Evolutionary conservation across 148 eudicot species (phyloP), one percentile per base, ranked within the genome.

Genomic region (Rhododendron mucronatum): DNA sequence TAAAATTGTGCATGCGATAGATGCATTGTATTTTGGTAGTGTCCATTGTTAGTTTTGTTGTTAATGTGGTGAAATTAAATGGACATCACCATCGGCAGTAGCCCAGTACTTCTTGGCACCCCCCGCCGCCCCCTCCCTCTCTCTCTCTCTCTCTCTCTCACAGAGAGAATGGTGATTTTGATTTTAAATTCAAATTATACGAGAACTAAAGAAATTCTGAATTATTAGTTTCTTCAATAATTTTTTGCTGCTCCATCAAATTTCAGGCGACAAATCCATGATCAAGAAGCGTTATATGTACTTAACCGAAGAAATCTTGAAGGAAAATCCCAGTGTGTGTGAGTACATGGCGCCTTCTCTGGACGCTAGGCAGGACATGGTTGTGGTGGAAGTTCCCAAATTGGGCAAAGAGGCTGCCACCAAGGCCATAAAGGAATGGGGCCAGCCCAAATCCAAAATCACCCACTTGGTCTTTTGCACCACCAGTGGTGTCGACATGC

Each of bases 331-430:
- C 0, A 85, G 30, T 47, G 81, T 90, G 23, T 88, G 90, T 30
- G 91, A 71, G 7, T 90, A 90, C 85, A 90, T 88, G 91, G 91
- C 88, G 26, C 88, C 91, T 7, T 90, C 91, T 3, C 87, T 90
- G 12, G 91, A 90, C 41, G 90, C 86, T 11, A 87, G 90, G 44
- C 91, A 90, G 57, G 91, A 88, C 84, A 90, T 90, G 71, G 91
- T 86, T 41, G 92, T 90, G 47, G 90, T 88, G 20, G 92, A 90
- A 73, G 87, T 90, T 2, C 92, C 92, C 6, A 90, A 87, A 18
- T 44, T 85, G 0, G 87, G 86, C 16, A 85, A 88, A 82, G 87
- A 85, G 39, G 82, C 83, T 11, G 85, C 88, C 13, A 28, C 57
- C 13, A 83, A 83, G 83, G 88, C 88, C 12, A 87, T 87, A 50